Base-by-base conservation (phyloP, 164 flowering plant species). In the Liquidambar formosana region DNA sequence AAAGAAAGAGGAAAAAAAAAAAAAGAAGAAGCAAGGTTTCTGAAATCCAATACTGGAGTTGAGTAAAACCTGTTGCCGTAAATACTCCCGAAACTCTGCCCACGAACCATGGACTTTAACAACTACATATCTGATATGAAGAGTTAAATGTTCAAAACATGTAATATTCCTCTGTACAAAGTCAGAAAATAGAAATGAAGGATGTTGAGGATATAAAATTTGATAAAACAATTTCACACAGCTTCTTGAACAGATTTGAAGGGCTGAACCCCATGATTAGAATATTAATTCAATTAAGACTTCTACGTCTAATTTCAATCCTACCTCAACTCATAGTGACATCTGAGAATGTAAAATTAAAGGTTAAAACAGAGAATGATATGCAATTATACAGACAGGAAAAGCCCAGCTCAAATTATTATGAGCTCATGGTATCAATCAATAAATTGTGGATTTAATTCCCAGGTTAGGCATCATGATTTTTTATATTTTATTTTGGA, bases 41-140 rank as follows among this genome's bases (percentile, higher is more conserved):
- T 9, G 33, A 16, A 69, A 66, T 19, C 21, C 14, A 11, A 12
- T 25, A 10, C 21, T 1, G 25, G 53, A 21, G 61, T 61, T 21
- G 63, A 66, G 47, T 46, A 71, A 8, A 51, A 88, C 98, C 95
- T 94, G 96, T 65, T 85, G 82, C 73, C 46, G 77, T 80, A 88
- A 92, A 70, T 86, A 89, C 10, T 88, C 90, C 54, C 76, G 86
- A 78, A 94, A 92, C 69, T 92, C 92, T 48, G 76, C 84, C 98
- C 98, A 94, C n/a, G 98, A 89, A 64, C 68, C 60, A 78, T 94
- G 98, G 75, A 91, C 84, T 81, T 89, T 92, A 16, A 90, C 95
- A 75, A 92, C 97, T n/a, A 94, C 98, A 77, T 88, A 94, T 75
- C 98, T 94, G 49, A 49, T 21, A 22, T 21, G 15, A 14, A 52